These are phyloP conservation scores for Phylloporus scabripes DNA, from an alignment of 768 basidiomycete species.

Conservation along the genomic window DNA sequence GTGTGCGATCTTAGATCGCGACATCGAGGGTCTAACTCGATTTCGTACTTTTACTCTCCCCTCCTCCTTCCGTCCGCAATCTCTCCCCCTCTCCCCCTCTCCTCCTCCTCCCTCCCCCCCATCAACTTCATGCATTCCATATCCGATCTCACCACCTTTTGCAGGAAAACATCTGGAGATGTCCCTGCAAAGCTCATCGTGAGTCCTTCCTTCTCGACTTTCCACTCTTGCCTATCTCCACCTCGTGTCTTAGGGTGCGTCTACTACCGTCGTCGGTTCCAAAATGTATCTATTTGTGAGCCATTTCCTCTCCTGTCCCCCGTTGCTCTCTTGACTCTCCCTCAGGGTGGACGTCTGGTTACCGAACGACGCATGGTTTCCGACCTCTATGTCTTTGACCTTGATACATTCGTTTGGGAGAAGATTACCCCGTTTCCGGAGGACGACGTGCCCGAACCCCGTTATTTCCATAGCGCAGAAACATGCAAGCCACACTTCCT, in stretches of 20 bases:
- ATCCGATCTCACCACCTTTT: conserved; percentile 84
- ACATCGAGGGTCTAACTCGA: conserved; percentile 7
- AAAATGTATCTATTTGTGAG: conserved; percentile 88
- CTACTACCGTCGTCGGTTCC: conserved; percentile 83
- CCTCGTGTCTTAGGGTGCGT: conserved; percentile 59
- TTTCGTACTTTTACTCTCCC: conserved; percentile 19
- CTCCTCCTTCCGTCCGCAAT: conserved; percentile 13
- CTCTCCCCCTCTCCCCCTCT: conserved; percentile 4
- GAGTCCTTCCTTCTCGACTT: conserved; percentile 28
- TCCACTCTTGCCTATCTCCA: background rate
- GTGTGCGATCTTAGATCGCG: conserved; percentile 30
- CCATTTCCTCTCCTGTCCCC: background rate
- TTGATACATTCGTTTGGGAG: conserved; percentile 78
- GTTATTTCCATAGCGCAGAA: conserved; percentile 95
- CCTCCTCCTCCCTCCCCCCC: conserved; percentile 1
- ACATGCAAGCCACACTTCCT: conserved; percentile 45
- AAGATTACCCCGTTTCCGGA: conserved; percentile 54
- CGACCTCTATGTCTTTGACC: conserved; percentile 87
- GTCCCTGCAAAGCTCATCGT: conserved; percentile 87
- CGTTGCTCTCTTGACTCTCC: background rate
- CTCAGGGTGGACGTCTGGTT: conserved; percentile 81
- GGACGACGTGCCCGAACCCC: conserved; percentile 69
- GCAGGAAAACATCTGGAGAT: conserved; percentile 77
- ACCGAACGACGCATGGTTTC: conserved; percentile 83
- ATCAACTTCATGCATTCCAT: conserved; percentile 60